These are phyloP conservation scores for Candida nonsorbophila DNA, from an alignment of 805 yeast species.

Conservation along the genomic window DNA sequence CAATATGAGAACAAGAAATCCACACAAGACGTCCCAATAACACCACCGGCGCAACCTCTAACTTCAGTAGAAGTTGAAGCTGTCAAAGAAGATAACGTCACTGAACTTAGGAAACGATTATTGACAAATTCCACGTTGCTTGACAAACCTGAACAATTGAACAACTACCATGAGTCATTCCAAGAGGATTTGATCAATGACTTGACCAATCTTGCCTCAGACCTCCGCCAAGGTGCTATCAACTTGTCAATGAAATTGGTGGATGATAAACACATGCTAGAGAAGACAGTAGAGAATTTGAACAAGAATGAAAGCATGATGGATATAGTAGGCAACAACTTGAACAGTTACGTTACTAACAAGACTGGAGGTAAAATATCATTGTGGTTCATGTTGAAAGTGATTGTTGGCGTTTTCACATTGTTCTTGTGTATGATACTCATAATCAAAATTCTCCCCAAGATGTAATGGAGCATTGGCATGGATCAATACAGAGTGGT, in stretches of 20 bases:
- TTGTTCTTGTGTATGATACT: constrained; percentile 26
- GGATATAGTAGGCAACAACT: constrained; percentile 27
- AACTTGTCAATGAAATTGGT: constrained; percentile 28
- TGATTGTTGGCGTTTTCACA: constrained; percentile 18
- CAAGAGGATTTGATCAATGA: constrained; percentile 49
- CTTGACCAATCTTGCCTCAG: constrained; percentile 41
- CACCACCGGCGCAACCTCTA: background rate
- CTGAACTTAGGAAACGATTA: constrained; percentile 7
- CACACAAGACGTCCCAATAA: background rate
- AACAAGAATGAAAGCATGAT: constrained; percentile 23
- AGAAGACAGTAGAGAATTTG: constrained; percentile 30
- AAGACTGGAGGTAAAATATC: constrained; percentile 38
- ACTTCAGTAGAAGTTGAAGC: background rate
- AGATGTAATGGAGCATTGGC: constrained; percentile 14
- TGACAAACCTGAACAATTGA: constrained; percentile 8
- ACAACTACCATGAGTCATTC: constrained; percentile 35
- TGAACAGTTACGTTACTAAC: constrained; percentile 30
- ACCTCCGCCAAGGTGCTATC: constrained; percentile 44
- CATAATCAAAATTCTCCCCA: constrained; percentile 31
- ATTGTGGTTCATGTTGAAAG: constrained; percentile 31
- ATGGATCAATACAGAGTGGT: too few relatives aligned
- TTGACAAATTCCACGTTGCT: constrained; percentile 2
- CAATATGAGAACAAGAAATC: background rate
- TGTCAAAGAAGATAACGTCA: constrained; percentile 3
- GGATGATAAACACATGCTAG: constrained; percentile 29